These are phyloP conservation scores for Jamesozyma piceae DNA, from an alignment of 805 yeast species.

Conservation along the genomic window DNA sequence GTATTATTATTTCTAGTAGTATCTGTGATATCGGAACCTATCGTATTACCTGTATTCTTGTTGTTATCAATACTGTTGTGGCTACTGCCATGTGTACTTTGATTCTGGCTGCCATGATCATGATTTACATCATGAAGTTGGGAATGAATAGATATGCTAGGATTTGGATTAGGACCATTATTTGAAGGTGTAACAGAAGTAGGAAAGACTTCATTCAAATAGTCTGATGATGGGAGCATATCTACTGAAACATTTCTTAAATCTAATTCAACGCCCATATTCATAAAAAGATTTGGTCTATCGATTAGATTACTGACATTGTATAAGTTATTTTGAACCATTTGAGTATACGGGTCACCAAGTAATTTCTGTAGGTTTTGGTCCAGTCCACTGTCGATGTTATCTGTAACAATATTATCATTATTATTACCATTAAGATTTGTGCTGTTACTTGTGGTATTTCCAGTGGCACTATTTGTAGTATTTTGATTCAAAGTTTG, in stretches of 20 bases:
- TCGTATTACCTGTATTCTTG: background rate
- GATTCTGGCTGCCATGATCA: background rate
- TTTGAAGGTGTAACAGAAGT: background rate
- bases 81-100: background rate
- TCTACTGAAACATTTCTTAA: slow-evolving; percentile 15
- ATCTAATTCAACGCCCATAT: slow-evolving; percentile 13
- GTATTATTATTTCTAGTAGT: background rate
- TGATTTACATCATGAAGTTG: background rate
- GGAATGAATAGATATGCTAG: background rate
- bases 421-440: background rate
- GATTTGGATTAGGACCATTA: background rate
- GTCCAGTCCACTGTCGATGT: slow-evolving; percentile 2
- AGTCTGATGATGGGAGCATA: slow-evolving; percentile 15
- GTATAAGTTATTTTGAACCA: slow-evolving; percentile 4
- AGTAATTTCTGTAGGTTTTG: slow-evolving; percentile 4
- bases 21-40: background rate
- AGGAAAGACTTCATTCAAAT: slow-evolving; percentile 20
- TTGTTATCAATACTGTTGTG: background rate
- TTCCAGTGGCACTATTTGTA: background rate
- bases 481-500: background rate
- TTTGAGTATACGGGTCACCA: slow-evolving; percentile 4
- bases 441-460: background rate
- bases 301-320: slow-evolving; percentile 28
- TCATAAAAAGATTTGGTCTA: slow-evolving; percentile 19
- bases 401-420: background rate